Percentiles rank a stretch among this genome's conserved stretches.
phyloP scores from a whole-genome alignment of 163 green algal species.

The Volvox carteri region DNA sequence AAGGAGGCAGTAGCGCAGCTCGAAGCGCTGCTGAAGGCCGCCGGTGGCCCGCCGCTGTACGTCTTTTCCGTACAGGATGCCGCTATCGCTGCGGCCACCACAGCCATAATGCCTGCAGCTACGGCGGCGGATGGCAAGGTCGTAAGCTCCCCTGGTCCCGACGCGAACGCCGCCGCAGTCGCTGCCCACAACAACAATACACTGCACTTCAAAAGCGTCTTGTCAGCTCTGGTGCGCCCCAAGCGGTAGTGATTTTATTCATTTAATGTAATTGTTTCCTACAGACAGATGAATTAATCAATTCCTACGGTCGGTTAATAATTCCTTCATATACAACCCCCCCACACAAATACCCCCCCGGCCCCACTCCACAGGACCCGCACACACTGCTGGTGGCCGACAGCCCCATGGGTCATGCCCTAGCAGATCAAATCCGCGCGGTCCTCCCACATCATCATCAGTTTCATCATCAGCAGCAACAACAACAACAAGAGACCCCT shows the following conservation, averaged over 20 bases:
- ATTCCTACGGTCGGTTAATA: too few relatives aligned
- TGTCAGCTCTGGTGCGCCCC: constrained; percentile 43
- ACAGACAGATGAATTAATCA: background rate
- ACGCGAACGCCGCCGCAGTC: background rate
- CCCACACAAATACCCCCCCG: background rate
- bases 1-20: constrained; percentile 55
- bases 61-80: constrained; percentile 36
- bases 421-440: constrained; percentile 30
- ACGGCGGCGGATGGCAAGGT: background rate
- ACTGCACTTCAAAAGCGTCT: constrained; percentile 65
- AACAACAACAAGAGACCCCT: constrained; percentile 10
- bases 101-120: background rate
- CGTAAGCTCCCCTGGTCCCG: background rate
- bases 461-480: too few relatives aligned
- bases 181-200: constrained; percentile 1
- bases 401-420: constrained; percentile 22
- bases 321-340: too few relatives aligned
- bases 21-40: background rate
- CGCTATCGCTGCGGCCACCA: background rate
- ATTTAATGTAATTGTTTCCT: too few relatives aligned
- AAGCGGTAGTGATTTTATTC: too few relatives aligned
- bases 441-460: too few relatives aligned
- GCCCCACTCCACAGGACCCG: constrained; percentile 37
- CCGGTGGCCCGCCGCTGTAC: constrained; percentile 22
- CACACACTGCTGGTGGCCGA: constrained; percentile 58